A percentile compares a stretch with the other conserved stretches of the same genome.
These are phyloP conservation scores for Fusarium pseudocircinatum DNA, from an alignment of 2,329 filamentous ascomycete genomes.

Conservation along the genomic window DNA sequence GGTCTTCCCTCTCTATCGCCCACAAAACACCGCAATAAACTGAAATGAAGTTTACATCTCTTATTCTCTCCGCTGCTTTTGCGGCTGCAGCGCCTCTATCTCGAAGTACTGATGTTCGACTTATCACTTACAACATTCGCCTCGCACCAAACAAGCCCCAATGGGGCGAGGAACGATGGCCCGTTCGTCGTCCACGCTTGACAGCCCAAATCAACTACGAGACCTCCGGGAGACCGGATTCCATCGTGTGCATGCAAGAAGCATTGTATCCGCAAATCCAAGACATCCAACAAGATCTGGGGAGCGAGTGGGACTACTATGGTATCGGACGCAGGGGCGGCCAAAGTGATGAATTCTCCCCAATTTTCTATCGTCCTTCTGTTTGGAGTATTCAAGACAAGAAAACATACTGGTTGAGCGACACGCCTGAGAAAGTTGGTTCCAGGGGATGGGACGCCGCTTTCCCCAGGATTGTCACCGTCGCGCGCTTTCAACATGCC, in stretches of 20 bases:
- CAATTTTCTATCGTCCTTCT: conserved; percentile 69
- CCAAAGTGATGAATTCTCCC: conserved; percentile 71
- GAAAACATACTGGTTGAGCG: conserved; percentile 69
- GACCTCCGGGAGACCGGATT: conserved; percentile 54
- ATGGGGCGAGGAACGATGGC: conserved; percentile 66
- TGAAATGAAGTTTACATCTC: conserved; percentile 31
- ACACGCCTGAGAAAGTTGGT: conserved; percentile 63
- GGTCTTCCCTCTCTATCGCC: background rate
- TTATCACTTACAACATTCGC: conserved; percentile 72
- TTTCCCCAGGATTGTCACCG: conserved; percentile 57
- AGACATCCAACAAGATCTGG: conserved; percentile 59
- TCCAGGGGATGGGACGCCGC: conserved; percentile 67
- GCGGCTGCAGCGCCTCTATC: conserved; percentile 17
- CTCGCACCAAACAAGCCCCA: conserved; percentile 62
- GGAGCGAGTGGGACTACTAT: conserved; percentile 61
- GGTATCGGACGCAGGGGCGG: conserved; percentile 70
- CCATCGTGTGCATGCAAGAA: conserved; percentile 74
- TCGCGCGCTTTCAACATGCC: conserved; percentile 56
- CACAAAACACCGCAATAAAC: background rate
- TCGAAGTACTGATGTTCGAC: conserved; percentile 53
- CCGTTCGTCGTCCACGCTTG: conserved; percentile 61
- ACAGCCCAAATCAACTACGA: conserved; percentile 62
- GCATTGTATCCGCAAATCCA: conserved; percentile 67
- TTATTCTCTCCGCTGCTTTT: conserved; percentile 18
- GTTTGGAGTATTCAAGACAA: conserved; percentile 62